Base-by-base conservation (phyloP, 192 early-diverging fungal genomes). In the Mortierella claussenii region DNA sequence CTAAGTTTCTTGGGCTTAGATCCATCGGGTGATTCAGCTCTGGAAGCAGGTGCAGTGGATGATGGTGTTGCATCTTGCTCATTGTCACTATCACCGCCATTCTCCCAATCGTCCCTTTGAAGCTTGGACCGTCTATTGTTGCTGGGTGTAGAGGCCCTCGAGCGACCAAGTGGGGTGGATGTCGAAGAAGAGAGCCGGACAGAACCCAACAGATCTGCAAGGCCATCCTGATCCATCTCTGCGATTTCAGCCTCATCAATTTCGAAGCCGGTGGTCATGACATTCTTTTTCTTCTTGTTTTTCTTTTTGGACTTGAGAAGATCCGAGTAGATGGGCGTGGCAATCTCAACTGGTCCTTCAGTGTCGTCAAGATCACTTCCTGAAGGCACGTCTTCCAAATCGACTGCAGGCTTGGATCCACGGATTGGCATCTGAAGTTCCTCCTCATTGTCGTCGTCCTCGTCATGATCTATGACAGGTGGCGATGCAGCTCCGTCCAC, bases 271-370 rank as follows among this genome's bases (percentile, higher is more conserved):
- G 53, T 49, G 2, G 64, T 56, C 73, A 76, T 76, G 30, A 76
- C 73, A 36, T 76, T 82, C 56, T 83, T 87, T 59, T 82, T 86
- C 52, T 76, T 82, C 56, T 83, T 87, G 57, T 82, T 86, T 48
- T 81, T 84, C 55, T 79, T 78, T 30, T 56, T 69, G 26, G 74
- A 59, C 36, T 67, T 80, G 31, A 71, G 57, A 23, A 71, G 63
- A 23, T 59, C 26, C 28, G 65, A 24, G 30, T 57, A 60, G 7
- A 63, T 33, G 10, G 69, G 53, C 52, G 78, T 28, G 56, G 55
- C 18, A 13, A 50, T 37, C 27, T 62, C 65, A 18, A 47, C 27
- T 6, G 55, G 30, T 63, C 65, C 45, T 44, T 71, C 51, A 50
- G 75, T 15, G 32, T 86, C 87, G 69, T 86, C 88, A 67, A 87